Base-by-base conservation (phyloP, 139 green algal genomes). In the Coelastrella sp. region DNA sequence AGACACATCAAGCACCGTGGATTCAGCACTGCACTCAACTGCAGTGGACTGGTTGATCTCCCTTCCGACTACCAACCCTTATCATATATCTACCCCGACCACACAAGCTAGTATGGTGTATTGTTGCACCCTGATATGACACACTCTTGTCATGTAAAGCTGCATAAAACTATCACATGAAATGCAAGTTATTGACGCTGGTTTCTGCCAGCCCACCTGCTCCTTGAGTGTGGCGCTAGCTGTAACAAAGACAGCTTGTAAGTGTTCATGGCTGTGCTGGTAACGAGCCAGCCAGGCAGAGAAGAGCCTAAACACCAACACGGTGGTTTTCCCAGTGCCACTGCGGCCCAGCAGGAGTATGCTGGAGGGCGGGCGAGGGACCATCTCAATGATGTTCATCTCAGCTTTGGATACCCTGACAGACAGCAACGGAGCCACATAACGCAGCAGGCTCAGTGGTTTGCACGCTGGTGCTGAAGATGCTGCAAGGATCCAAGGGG, bases 251-350 rank as follows among this genome's bases (percentile, higher is more conserved):
- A 96, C 80, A 20, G 92, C 83, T 54, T 94, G 85, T 13, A 32
- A 20, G 83, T 85, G 88, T 54, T 79, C 23, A 19, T 77, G 77
- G 71, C 86, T 75, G 60, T 91, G 91, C 76, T 90, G 86, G 86
- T 90, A 90, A 11, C 54, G 83, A 3, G 73, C 23, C 85, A 95
- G 92, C 92, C 94, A 97, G 65, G 71, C 91, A 58, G 83, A 91
- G 90, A 93, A 97, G 86, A 97, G 93, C 58, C 94, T 91, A 92
- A 93, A 97, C 58, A 97, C 91, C 57, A 90, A 74, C 22, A 77
- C 94, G 94, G 94, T 97, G 90, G 96, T 97, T 91, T 98, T 98
- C 89, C 96, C 96, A 58, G 96, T 97, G 86, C 96, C 96, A 59
- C 86, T 94, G 58, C 96, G 91, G 7, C 96, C 96, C 65, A 97